These are phyloP conservation scores for Vigna trinervia DNA, from an alignment of 306 rosid species.

Conservation along the genomic window DNA sequence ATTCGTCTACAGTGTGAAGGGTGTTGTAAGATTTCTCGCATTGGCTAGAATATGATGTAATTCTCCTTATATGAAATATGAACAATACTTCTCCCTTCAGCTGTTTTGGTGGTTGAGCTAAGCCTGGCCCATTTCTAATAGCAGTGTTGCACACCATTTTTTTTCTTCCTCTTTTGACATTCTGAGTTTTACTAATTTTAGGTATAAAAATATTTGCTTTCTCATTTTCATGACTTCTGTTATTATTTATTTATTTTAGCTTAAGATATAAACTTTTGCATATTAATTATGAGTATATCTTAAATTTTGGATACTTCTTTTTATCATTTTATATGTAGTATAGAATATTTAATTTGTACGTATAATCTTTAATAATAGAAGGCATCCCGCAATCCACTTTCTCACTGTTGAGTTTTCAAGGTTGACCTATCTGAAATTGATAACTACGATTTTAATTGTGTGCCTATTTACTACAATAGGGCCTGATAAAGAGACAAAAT, in stretches of 20 bases:
- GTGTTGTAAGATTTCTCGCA: not conserved
- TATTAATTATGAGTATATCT: slow-evolving; percentile 1
- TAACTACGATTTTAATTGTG: not conserved
- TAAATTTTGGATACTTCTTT: not conserved
- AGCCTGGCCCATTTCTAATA: not conserved
- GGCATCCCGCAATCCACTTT: not conserved
- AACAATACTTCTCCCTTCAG: not conserved
- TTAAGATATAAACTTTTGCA: not conserved
- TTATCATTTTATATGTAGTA: not conserved
- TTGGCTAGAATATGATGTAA: not conserved
- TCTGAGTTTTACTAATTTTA: not conserved
- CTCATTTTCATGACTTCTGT: not conserved
- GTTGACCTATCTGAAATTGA: not conserved
- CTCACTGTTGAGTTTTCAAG: not conserved
- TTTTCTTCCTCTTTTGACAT: not conserved
- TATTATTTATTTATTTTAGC: not conserved
- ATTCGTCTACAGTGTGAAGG: not conserved
- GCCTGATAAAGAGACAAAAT: slow-evolving; percentile 80
- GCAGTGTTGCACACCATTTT: not conserved
- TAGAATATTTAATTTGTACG: not conserved
- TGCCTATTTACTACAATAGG: slow-evolving; percentile 52
- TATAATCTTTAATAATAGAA: not conserved
- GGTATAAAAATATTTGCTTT: not conserved
- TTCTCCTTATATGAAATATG: not conserved
- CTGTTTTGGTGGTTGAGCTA: not conserved